phyloP scores from a whole-genome alignment of 2,329 filamentous ascomycete genomes.

The Penicillium janthinellum region DNA sequence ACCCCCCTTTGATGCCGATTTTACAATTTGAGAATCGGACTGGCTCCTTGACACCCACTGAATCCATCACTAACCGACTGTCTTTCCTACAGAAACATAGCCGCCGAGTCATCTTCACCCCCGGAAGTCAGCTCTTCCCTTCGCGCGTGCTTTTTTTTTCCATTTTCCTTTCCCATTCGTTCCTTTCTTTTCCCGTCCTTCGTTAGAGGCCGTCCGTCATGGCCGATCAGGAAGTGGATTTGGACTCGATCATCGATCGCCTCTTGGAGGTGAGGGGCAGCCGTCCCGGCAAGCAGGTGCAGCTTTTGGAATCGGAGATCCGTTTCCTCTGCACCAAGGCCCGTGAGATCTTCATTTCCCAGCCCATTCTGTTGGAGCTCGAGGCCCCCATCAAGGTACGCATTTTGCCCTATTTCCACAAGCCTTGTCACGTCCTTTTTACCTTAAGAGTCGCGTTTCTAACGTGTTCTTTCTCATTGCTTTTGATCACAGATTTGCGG shows the following conservation, averaged over 20 bases:
- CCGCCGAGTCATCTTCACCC: constrained; percentile 36
- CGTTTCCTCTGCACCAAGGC: constrained; percentile 97
- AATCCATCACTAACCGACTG: constrained; percentile 21
- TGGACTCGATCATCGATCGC: constrained; percentile 99
- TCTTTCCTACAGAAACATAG: constrained; percentile 31
- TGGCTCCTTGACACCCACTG: constrained; percentile 11
- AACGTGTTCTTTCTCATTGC: constrained; percentile 18
- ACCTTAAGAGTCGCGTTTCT: constrained; percentile 11
- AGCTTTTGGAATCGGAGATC: constrained; percentile 94
- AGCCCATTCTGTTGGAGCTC: constrained; percentile 95
- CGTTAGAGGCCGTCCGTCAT: constrained; percentile 54
- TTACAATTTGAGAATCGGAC: constrained; percentile 14
- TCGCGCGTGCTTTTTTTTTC: constrained; percentile 29
- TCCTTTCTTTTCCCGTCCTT: constrained; percentile 28
- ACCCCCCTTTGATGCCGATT: not conserved
- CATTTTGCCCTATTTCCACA: not conserved
- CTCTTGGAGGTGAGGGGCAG: constrained; percentile 96
- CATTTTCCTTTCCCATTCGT: constrained; percentile 25
- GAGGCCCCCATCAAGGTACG: constrained; percentile 97
- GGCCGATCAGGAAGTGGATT: constrained; percentile 86
- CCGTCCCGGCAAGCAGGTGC: constrained; percentile 97
- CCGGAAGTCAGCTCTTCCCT: constrained; percentile 34
- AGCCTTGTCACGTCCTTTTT: not conserved
- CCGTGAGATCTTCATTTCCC: constrained; percentile 98
- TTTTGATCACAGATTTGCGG: constrained; percentile 76